Evolutionary conservation across 805 yeast species (phyloP).

Genomic region (Candida orba): DNA sequence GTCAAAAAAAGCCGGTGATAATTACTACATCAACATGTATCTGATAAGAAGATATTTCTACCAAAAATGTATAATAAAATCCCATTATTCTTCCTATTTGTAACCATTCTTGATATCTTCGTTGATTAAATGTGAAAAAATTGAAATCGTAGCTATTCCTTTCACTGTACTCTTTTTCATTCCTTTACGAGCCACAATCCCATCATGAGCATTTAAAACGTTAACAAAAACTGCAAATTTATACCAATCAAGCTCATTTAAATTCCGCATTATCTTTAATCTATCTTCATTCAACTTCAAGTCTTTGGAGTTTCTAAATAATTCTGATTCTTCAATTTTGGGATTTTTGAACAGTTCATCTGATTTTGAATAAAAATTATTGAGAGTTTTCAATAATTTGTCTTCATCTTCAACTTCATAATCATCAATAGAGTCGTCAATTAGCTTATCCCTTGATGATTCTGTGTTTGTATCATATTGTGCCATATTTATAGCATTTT

Average conservation of each 20-base stretch:
- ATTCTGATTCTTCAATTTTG: slow-evolving; percentile 10
- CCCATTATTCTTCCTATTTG: too few species aligned
- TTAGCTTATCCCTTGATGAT: slow-evolving; percentile 5
- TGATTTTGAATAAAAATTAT: not conserved
- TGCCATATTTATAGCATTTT: slow-evolving; percentile 17
- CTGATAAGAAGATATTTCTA: not conserved
- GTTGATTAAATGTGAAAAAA: slow-evolving; percentile 35
- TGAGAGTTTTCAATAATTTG: not conserved
- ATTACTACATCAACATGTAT: not conserved
- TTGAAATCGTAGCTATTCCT: slow-evolving; percentile 44
- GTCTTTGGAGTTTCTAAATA: slow-evolving; percentile 13
- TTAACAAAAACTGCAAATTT: slow-evolving; percentile 70
- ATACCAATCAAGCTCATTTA: slow-evolving; percentile 66
- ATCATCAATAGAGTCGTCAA: not conserved
- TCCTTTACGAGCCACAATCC: slow-evolving; percentile 75
- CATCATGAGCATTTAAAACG: slow-evolving; percentile 78
- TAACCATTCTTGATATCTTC: slow-evolving; percentile 11
- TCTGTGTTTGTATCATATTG: slow-evolving; percentile 18
- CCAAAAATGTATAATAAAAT: not conserved
- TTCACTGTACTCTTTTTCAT: slow-evolving; percentile 38
- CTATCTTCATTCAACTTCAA: slow-evolving; percentile 33
- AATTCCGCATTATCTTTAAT: slow-evolving; percentile 37
- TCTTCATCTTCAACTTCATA: slow-evolving; percentile 3
- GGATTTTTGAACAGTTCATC: slow-evolving; percentile 9
- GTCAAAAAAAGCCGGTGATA: not conserved